These are phyloP conservation scores for Podaxis sp. DNA, from an alignment of 768 basidiomycete genomes.

Conservation along the genomic window DNA sequence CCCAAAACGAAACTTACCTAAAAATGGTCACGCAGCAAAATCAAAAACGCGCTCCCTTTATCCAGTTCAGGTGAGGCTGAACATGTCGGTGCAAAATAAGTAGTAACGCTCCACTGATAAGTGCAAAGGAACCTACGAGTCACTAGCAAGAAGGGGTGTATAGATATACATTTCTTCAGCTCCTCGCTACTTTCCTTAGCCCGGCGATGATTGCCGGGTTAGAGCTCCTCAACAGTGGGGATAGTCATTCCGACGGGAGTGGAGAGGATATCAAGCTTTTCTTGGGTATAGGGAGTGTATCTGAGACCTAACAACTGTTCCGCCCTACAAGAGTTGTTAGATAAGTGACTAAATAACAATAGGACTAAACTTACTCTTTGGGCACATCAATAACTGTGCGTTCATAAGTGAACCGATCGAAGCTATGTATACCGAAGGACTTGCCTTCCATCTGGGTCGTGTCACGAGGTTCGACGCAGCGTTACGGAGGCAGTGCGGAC, in stretches of 20 bases:
- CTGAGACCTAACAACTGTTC: slow-evolving; percentile 40
- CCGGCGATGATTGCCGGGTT: not conserved
- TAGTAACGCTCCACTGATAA: no score
- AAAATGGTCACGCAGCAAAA: no score
- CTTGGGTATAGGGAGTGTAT: slow-evolving; percentile 53
- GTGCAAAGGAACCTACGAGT: not conserved
- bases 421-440: slow-evolving; percentile 51
- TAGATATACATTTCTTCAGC: not conserved
- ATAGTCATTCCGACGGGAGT: slow-evolving; percentile 3
- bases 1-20: no score
- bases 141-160: not conserved
- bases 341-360: not conserved
- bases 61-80: no score
- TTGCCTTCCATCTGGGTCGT: slow-evolving; percentile 51
- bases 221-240: slow-evolving; percentile 4
- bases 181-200: not conserved
- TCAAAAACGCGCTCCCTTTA: no score
- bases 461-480: not conserved
- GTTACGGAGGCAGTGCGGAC: slow-evolving; percentile 21
- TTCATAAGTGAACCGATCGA: slow-evolving; percentile 52
- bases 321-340: slow-evolving; percentile 27
- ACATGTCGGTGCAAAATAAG: no score
- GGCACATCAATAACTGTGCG: slow-evolving; percentile 52
- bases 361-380: slow-evolving; percentile 36
- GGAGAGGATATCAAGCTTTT: slow-evolving; percentile 31